Percentiles rank a stretch among this genome's conserved stretches.
Conservation (phyloP, 495 filamentous ascomycete genomes). For the Chaetomium fimeti region DNA sequence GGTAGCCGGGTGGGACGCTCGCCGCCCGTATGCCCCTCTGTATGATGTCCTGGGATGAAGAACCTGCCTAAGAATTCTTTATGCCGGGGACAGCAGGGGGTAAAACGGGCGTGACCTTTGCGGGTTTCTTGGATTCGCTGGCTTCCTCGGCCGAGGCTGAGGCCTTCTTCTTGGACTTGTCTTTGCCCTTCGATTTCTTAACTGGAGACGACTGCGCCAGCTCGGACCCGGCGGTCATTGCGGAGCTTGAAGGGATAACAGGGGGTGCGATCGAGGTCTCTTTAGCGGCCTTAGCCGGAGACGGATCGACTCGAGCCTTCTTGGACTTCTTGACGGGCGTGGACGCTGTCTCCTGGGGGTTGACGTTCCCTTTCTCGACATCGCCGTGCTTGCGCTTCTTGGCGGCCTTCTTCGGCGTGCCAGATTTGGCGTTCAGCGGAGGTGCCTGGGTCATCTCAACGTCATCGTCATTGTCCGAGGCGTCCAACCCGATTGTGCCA, state of each 20-base stretch:
- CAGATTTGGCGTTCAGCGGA: conserved; percentile 11
- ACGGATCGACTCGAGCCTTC: conserved; percentile 34
- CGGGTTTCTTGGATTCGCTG: conserved; percentile 13
- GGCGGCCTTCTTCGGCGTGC: conserved; percentile 27
- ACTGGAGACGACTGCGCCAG: not conserved
- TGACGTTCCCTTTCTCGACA: conserved; percentile 37
- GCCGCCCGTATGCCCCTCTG: not conserved
- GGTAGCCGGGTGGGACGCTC: conserved; percentile 3
- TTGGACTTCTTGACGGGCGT: conserved; percentile 34
- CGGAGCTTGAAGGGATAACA: conserved; percentile 17
- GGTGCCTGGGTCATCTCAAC: conserved; percentile 36
- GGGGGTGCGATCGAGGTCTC: conserved; percentile 36
- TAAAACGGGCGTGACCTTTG: conserved; percentile 43
- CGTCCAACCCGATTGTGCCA: conserved; percentile 25
- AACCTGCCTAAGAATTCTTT: conserved; percentile 34
- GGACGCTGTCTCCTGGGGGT: conserved; percentile 20
- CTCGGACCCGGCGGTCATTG: not conserved
- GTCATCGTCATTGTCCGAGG: conserved; percentile 33
- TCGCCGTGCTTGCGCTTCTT: conserved; percentile 49
- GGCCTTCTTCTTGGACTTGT: conserved; percentile 26
- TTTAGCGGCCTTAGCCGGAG: conserved; percentile 23
- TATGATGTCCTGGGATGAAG: conserved; percentile 20
- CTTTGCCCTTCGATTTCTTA: conserved; percentile 24
- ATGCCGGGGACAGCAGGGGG: conserved; percentile 35
- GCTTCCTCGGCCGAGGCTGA: not conserved